Evolutionary conservation across 2,329 filamentous ascomycete genomes (phyloP).

Genomic region (Penicillium sp.): DNA sequence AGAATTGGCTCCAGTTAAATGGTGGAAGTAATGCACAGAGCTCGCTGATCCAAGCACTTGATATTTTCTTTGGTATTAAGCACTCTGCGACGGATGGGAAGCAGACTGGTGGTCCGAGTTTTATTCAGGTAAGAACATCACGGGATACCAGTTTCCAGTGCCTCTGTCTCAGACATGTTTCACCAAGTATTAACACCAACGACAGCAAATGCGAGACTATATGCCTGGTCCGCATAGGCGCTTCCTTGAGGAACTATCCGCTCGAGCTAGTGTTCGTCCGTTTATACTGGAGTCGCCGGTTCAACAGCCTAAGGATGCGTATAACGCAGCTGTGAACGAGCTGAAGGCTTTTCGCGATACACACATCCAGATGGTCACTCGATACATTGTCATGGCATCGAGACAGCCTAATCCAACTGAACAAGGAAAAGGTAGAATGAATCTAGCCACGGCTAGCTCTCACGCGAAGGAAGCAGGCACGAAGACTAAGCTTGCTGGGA

Average conservation of each 20-base stretch:
- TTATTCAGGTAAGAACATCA: conserved; percentile 28
- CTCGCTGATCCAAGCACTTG: conserved; percentile 54
- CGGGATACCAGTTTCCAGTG: neutral
- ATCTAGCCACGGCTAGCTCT: conserved; percentile 48
- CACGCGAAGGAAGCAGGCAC: conserved; percentile 30
- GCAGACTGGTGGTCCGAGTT: conserved; percentile 21
- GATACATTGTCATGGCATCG: conserved; percentile 51
- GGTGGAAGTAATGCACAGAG: conserved; percentile 57
- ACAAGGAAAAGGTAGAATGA: conserved; percentile 22
- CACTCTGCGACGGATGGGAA: conserved; percentile 42
- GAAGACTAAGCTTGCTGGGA: conserved; percentile 44
- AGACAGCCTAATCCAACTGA: conserved; percentile 11
- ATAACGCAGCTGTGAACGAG: conserved; percentile 46
- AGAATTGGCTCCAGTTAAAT: conserved; percentile 50
- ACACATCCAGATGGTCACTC: conserved; percentile 52
- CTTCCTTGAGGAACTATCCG: conserved; percentile 49
- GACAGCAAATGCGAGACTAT: conserved; percentile 52
- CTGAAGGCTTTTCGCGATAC: conserved; percentile 49
- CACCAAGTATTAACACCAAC: neutral
- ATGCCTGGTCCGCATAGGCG: conserved; percentile 53
- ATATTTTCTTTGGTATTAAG: conserved; percentile 51
- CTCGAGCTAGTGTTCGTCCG: conserved; percentile 45
- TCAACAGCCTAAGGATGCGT: conserved; percentile 37
- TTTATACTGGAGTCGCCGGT: conserved; percentile 40
- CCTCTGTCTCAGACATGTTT: neutral